These are phyloP conservation scores for Actinomortierella wolfii DNA, from an alignment of 371 early-diverging fungal genomes.

Conservation along the genomic window DNA sequence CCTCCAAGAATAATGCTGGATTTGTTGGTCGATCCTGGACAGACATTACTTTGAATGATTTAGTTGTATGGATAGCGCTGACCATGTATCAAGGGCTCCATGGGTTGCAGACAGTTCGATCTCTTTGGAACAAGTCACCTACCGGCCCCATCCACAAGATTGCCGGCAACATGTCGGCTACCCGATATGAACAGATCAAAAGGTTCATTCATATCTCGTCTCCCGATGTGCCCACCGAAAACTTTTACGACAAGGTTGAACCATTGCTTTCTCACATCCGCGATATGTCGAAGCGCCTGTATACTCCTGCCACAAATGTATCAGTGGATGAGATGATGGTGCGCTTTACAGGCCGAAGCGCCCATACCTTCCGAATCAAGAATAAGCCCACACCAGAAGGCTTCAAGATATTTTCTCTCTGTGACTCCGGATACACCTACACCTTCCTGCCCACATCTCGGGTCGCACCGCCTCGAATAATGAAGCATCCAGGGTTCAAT, in stretches of 20 bases:
- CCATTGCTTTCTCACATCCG: constrained; percentile 19
- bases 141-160: not conserved
- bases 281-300: constrained; percentile 9
- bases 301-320: constrained; percentile 19
- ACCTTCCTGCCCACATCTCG: constrained; percentile 23
- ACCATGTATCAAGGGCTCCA: not conserved
- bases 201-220: constrained; percentile 10
- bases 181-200: constrained; percentile 14
- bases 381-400: constrained; percentile 25
- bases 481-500: not conserved
- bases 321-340: constrained; percentile 29
- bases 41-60: not conserved
- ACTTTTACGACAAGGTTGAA: constrained; percentile 24
- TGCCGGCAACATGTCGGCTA: not conserved
- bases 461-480: not conserved
- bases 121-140: not conserved
- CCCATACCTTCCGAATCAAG: constrained; percentile 23
- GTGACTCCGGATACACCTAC: constrained; percentile 7
- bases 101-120: not conserved
- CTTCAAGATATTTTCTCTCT: constrained; percentile 27
- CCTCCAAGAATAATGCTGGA: no score
- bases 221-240: not conserved
- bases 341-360: constrained; percentile 15
- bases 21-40: constrained; percentile 1
- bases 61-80: constrained; percentile 1